Evolutionary conservation across 108 stramenopile genomes (phyloP).

Genomic region (Nitzschia sp.): DNA sequence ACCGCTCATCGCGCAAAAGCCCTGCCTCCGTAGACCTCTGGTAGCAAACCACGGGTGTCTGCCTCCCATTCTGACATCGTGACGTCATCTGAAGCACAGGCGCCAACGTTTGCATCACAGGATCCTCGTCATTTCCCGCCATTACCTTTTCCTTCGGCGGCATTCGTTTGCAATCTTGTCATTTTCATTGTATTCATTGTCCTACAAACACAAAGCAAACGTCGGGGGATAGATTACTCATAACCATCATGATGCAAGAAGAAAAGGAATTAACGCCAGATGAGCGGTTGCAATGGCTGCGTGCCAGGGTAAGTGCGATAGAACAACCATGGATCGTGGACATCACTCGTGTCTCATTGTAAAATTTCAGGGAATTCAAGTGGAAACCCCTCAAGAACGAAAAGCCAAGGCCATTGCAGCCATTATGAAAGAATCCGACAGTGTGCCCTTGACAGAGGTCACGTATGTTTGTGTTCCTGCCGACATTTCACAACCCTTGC

Average conservation of each 20-base stretch:
- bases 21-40: no score
- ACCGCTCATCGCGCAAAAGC: no score
- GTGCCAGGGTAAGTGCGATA: conserved; percentile 43
- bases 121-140: no score
- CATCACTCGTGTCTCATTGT: not conserved
- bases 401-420: conserved; percentile 2
- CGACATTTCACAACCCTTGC: conserved; percentile 52
- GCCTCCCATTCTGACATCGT: no score
- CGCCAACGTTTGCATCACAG: no score
- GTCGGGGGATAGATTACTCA: no score
- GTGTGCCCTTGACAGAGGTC: no score
- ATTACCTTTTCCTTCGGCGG: no score
- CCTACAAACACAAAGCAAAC: not conserved
- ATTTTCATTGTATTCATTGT: not conserved
- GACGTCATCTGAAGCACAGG: no score
- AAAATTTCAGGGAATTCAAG: conserved; percentile 36
- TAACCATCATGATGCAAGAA: conserved; percentile 12
- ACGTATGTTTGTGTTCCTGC: conserved; percentile 63
- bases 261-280: conserved; percentile 59
- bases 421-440: conserved; percentile 13
- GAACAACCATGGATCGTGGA: no score
- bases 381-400: conserved; percentile 56
- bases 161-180: no score
- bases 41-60: no score
- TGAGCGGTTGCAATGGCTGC: conserved; percentile 63